Evolutionary conservation across 176 grass and related monocot species (phyloP).

Genomic region (Triticum turgidum): DNA sequence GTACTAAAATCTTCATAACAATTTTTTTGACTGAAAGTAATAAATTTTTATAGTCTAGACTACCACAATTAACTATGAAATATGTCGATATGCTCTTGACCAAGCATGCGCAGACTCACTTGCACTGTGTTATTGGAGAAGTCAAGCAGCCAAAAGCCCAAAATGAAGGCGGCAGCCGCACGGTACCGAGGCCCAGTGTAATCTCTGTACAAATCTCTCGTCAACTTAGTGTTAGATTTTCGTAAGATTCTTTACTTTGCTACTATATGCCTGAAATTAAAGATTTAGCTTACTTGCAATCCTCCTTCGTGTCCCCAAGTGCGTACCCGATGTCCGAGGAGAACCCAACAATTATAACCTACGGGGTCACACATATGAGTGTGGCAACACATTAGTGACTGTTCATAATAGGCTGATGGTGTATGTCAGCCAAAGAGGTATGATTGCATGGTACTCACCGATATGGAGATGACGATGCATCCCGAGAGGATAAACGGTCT

Average conservation of each 20-base stretch:
- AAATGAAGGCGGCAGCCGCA: conserved; percentile 51
- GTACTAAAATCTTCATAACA: neutral
- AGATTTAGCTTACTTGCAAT: conserved; percentile 51
- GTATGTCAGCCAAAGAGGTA: neutral
- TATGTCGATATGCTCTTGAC: neutral
- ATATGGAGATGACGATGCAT: conserved; percentile 59
- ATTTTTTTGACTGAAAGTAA: neutral
- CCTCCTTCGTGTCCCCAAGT: conserved; percentile 61
- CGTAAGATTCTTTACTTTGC: neutral
- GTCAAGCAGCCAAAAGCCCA: conserved; percentile 85
- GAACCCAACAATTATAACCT: conserved; percentile 68
- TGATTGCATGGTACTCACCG: conserved; percentile 32
- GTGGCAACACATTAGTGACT: neutral
- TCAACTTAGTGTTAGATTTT: neutral
- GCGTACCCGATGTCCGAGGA: conserved; percentile 75
- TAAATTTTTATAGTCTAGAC: neutral
- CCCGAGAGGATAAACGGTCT: conserved; percentile 64
- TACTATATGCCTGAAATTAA: neutral
- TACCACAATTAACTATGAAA: neutral
- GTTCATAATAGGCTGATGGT: neutral
- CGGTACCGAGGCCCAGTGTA: conserved; percentile 61
- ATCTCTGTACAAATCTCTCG: conserved; percentile 28
- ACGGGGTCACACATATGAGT: neutral
- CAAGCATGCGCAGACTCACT: conserved; percentile 22
- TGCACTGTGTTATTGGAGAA: conserved; percentile 90